Percentiles rank a stretch among this genome's conserved stretches.
phyloP scores from a whole-genome alignment of 2,329 filamentous ascomycete genomes.

The Colletotrichum gloeosporioides region DNA sequence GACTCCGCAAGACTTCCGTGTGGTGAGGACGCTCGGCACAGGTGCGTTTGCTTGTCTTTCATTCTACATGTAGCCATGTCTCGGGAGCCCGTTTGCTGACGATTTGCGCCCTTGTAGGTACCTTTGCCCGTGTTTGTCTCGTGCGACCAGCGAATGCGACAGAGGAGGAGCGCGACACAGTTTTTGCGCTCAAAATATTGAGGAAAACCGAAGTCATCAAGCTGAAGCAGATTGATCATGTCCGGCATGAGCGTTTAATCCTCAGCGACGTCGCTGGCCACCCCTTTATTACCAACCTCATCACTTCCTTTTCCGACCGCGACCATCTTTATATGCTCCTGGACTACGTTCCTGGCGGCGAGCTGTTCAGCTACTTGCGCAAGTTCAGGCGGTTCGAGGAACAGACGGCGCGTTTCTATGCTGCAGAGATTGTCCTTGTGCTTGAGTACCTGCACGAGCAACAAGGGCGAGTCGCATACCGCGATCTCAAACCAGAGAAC shows the following conservation, averaged over 20 bases:
- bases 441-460: conserved; percentile 82
- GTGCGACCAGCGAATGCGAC: conserved; percentile 66
- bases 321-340: conserved; percentile 85
- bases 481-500: conserved; percentile 85
- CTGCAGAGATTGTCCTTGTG: conserved; percentile 82
- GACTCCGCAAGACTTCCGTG: conserved; percentile 66
- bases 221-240: conserved; percentile 86
- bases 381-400: conserved; percentile 82
- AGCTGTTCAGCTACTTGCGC: conserved; percentile 84
- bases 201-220: conserved; percentile 77
- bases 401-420: conserved; percentile 79
- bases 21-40: conserved; percentile 79
- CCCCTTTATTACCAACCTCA: conserved; percentile 82
- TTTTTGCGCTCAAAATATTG: conserved; percentile 84
- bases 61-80: neutral
- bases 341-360: conserved; percentile 83
- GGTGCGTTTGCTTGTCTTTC: conserved; percentile 49
- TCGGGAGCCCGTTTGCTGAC: conserved; percentile 12
- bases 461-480: conserved; percentile 79
- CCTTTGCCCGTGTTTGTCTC: conserved; percentile 83
- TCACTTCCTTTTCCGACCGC: conserved; percentile 79
- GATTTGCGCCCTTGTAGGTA: conserved; percentile 53
- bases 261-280: conserved; percentile 79
- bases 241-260: conserved; percentile 81
- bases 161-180: conserved; percentile 62